phyloP scores from a whole-genome alignment of 768 basidiomycete genomes.

The Suillus plorans region DNA sequence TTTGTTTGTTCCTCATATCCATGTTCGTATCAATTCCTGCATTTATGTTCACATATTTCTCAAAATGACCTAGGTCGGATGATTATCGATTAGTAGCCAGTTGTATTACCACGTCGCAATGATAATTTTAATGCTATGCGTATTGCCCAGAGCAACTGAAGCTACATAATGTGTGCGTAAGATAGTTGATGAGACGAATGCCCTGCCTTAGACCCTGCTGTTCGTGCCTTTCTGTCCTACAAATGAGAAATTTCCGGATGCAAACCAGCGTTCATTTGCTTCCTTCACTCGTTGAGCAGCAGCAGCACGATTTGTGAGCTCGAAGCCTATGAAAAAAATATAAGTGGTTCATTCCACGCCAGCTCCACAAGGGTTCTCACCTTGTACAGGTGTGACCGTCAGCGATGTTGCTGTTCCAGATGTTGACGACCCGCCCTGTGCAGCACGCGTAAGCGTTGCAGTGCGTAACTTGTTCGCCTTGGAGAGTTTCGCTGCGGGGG shows the following conservation, averaged over 20 bases:
- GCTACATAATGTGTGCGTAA: not conserved
- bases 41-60: constrained; percentile 21
- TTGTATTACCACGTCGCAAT: constrained; percentile 10
- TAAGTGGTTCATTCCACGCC: constrained; percentile 14
- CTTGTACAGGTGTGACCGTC: constrained; percentile 95
- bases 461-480: constrained; percentile 92
- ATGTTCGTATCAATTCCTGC: constrained; percentile 7
- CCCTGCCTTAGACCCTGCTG: constrained; percentile 20
- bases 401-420: constrained; percentile 91
- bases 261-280: constrained; percentile 97
- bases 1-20: constrained; percentile 1
- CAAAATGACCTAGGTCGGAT: constrained; percentile 9
- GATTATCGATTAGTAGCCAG: not conserved
- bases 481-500: constrained; percentile 81
- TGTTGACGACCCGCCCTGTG: constrained; percentile 48
- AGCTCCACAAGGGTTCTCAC: constrained; percentile 35
- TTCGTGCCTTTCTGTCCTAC: constrained; percentile 54
- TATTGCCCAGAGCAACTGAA: not conserved
- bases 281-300: constrained; percentile 87
- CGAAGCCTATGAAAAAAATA: constrained; percentile 61
- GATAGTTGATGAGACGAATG: not conserved
- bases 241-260: constrained; percentile 80
- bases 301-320: constrained; percentile 89
- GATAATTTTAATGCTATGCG: constrained; percentile 5
- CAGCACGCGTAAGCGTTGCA: constrained; percentile 76